Evolutionary conservation across 2,329 filamentous ascomycete genomes (phyloP).

Genomic region (Fusarium stilboides): DNA sequence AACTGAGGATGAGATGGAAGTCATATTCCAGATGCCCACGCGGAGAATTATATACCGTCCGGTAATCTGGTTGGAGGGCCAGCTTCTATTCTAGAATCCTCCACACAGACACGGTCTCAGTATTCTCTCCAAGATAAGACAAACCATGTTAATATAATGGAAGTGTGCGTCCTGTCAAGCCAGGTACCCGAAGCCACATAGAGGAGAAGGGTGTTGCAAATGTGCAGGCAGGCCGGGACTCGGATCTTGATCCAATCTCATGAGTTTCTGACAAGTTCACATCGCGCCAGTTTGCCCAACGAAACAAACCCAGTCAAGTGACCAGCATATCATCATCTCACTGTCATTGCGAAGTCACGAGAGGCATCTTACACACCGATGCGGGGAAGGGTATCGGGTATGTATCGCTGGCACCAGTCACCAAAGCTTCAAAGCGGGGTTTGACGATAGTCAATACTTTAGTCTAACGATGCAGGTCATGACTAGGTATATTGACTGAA

Average conservation of each 20-base stretch:
- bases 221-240: conserved; percentile 15
- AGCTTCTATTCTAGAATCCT: conserved; percentile 4
- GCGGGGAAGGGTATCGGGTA: conserved; percentile 24
- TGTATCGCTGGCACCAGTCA: conserved; percentile 36
- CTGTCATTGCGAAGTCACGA: conserved; percentile 31
- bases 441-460: conserved; percentile 15
- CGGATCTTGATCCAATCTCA: conserved; percentile 42
- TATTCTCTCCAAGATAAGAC: conserved; percentile 6
- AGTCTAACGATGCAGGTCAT: conserved; percentile 22
- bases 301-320: neutral
- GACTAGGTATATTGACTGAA: conserved; percentile 5
- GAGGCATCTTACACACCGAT: conserved; percentile 30
- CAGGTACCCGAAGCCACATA: conserved; percentile 36
- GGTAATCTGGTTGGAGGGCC: conserved; percentile 8
- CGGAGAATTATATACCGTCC: conserved; percentile 10
- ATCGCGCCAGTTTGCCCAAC: conserved; percentile 3
- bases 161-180: conserved; percentile 18
- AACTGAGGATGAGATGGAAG: neutral
- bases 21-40: neutral
- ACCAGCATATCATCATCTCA: conserved; percentile 26
- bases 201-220: neutral
- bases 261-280: conserved; percentile 12
- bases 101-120: conserved; percentile 11
- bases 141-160: conserved; percentile 22
- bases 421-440: conserved; percentile 21